Evolutionary conservation across 768 basidiomycete genomes (phyloP), one percentile per base, ranked within the genome.

Genomic region (Russula sp.): DNA sequence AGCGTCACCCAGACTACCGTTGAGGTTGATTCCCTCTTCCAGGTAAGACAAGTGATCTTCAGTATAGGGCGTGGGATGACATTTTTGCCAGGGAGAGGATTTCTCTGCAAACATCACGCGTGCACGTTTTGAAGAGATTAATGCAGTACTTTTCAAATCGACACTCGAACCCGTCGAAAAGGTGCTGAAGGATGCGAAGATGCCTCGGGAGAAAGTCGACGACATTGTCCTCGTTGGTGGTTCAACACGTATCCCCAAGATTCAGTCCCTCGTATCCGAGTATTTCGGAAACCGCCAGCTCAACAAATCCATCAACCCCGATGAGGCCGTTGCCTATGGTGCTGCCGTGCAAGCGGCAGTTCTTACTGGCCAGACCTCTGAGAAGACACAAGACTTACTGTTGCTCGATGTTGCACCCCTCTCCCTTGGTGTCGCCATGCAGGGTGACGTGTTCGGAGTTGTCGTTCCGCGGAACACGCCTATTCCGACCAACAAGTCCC

Each of bases 241-340:
- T 68, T 99, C 97, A 63, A 99, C 97, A 72, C 97, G 97, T 86
- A 99, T 99, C 75, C 97, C 97, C 69, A 98, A 98, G 83, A 92
- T 99, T 71, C 95, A 98, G 79, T 84, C 94, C 32, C 88, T 99
- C 65, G 97, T 99, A 59, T 98, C 95, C 63, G 97, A 99, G 76
- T 96, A 88, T 85, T 99, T 99, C 76, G 92, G 92, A 77, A 94
- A 94, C 67, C 94, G 96, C 72, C 92, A 95, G 76, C 80, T 98
- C 75, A 98, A 98, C 88, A 99, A 99, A 84, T 97, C 94, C 64
- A 99, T 99, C 81, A 99, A 99, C 85, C 97, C 97, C 68, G 97
- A 99, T 74, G 97, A 99, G 81, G 97, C 97, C 72, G 97, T 99
- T 72, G 97, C 97, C 55, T 98, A 98, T 79, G 97, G 97, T 82